These are phyloP conservation scores for Aspergillus sp. DNA, from an alignment of 2,329 filamentous ascomycete species.

Conservation along the genomic window DNA sequence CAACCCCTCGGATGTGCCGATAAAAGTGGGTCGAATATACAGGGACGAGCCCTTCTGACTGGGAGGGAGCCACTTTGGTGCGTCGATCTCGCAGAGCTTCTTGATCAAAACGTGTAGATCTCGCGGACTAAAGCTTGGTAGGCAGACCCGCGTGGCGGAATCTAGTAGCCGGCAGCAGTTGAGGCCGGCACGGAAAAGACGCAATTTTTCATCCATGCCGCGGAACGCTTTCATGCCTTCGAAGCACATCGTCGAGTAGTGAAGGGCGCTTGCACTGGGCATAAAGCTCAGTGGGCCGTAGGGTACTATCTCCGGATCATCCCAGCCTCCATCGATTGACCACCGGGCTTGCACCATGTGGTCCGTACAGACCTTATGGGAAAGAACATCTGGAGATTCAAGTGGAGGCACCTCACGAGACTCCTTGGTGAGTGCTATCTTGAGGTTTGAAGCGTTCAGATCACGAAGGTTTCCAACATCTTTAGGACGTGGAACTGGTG, in stretches of 20 bases:
- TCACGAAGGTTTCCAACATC: neutral
- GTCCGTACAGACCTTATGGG: constrained; percentile 59
- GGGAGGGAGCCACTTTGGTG: constrained; percentile 23
- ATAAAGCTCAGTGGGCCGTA: constrained; percentile 72
- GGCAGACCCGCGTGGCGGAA: constrained; percentile 61
- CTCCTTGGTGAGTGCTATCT: neutral
- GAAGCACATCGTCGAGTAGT: constrained; percentile 85
- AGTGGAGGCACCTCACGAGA: neutral
- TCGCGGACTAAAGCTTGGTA: constrained; percentile 67
- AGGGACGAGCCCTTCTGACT: constrained; percentile 51
- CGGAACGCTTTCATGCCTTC: constrained; percentile 73
- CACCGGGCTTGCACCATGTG: constrained; percentile 77
- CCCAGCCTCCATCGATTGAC: constrained; percentile 65
- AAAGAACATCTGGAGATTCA: neutral
- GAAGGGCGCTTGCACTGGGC: constrained; percentile 72
- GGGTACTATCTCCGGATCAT: constrained; percentile 65
- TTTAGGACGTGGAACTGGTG: neutral
- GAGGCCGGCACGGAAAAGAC: constrained; percentile 68
- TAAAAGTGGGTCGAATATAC: constrained; percentile 80
- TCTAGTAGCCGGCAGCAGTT: constrained; percentile 63
- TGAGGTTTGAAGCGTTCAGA: neutral
- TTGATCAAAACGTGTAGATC: constrained; percentile 71
- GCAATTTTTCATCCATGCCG: constrained; percentile 64
- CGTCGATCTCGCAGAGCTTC: constrained; percentile 48
- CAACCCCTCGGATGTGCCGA: constrained; percentile 72